phyloP scores from a whole-genome alignment of 2,329 filamentous ascomycete genomes.

The Fusarium xylarioides region DNA sequence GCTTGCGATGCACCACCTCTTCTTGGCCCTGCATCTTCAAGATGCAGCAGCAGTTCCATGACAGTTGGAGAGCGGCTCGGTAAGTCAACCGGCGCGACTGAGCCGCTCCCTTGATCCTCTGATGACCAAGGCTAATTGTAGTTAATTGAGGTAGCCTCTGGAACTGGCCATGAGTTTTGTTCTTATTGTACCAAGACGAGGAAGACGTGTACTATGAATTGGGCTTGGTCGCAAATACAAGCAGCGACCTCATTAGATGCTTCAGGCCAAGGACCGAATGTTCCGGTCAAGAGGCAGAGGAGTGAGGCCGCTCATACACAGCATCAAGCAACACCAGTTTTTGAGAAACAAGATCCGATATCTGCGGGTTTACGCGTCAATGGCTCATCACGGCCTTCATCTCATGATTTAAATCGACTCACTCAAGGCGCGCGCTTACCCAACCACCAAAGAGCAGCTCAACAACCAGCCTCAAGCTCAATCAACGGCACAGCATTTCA shows the following conservation, averaged over 20 bases:
- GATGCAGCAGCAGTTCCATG: neutral
- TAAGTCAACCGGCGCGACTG: conserved; percentile 9
- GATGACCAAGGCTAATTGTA: neutral
- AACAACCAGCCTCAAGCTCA: neutral
- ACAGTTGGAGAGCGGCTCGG: conserved; percentile 16
- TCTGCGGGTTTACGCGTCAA: neutral
- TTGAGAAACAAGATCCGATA: neutral
- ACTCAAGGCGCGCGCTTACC: neutral
- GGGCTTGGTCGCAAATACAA: conserved; percentile 32
- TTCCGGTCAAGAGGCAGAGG: conserved; percentile 17
- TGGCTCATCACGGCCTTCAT: neutral
- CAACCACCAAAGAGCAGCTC: neutral
- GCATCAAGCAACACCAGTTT: neutral
- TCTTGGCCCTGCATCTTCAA: conserved; percentile 4
- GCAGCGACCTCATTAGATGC: conserved; percentile 20
- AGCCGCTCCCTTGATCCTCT: neutral
- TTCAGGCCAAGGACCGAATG: neutral
- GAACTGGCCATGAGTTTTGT: conserved; percentile 26
- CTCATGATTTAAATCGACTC: neutral
- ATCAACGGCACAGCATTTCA: neutral
- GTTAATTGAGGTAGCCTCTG: neutral
- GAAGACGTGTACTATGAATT: conserved; percentile 44
- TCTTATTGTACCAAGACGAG: conserved; percentile 46
- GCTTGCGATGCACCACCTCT: conserved; percentile 37
- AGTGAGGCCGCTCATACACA: neutral